Evolutionary conservation across 345 rosid genomes (phyloP).

Genomic region (Cardiospermum halicacabum): DNA sequence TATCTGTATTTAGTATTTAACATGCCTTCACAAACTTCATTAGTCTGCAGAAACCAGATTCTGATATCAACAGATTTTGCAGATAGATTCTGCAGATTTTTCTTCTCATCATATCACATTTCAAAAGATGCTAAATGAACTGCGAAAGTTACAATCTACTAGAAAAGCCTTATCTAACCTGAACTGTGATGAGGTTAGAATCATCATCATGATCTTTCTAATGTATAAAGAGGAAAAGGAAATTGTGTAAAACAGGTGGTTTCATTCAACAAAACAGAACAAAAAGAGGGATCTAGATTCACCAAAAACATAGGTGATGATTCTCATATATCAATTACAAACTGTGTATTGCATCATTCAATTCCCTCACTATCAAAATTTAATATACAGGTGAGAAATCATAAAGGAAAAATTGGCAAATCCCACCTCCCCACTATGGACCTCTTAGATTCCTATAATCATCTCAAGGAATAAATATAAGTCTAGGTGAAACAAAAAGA

Average conservation of each 20-base stretch:
- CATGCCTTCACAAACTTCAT: not conserved
- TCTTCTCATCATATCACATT: too few relatives aligned
- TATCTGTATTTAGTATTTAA: too few relatives aligned
- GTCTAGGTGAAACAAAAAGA: slow-evolving; percentile 15
- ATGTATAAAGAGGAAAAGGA: too few relatives aligned
- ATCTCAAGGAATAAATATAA: slow-evolving; percentile 18
- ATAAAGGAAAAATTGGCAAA: slow-evolving; percentile 25
- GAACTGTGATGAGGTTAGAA: too few relatives aligned
- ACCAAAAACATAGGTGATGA: not conserved
- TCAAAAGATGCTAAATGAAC: too few relatives aligned
- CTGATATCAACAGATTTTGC: not conserved
- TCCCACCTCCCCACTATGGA: slow-evolving; percentile 24
- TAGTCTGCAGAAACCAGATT: not conserved
- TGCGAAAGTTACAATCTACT: too few relatives aligned
- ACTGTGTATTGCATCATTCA: slow-evolving; percentile 12
- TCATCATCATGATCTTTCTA: too few relatives aligned
- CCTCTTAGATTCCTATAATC: slow-evolving; percentile 26
- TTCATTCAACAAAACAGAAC: slow-evolving; percentile 6
- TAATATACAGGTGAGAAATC: slow-evolving; percentile 42
- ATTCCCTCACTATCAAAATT: slow-evolving; percentile 33
- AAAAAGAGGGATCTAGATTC: not conserved
- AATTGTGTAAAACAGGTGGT: not conserved
- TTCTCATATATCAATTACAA: slow-evolving; percentile 28
- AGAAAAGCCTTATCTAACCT: too few relatives aligned
- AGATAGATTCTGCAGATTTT: too few relatives aligned